Conservation (phyloP, 2,329 filamentous ascomycete genomes). For the Cylindrodendrum hubeiense region DNA sequence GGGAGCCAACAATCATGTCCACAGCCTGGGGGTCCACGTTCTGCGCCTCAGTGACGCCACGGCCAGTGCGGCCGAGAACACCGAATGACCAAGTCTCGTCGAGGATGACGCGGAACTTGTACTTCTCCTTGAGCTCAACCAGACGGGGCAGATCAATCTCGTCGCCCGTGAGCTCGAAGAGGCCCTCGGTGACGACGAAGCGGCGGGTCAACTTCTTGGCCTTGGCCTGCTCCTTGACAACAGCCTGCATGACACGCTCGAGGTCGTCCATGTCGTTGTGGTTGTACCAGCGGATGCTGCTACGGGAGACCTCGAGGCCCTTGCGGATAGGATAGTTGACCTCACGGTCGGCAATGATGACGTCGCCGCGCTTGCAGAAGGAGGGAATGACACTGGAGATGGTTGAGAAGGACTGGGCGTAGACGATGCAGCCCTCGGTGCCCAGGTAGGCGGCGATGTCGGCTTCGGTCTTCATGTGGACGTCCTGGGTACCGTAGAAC, state of each 20-base stretch:
- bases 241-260: slow-evolving; percentile 84
- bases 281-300: slow-evolving; percentile 92
- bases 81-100: slow-evolving; percentile 99
- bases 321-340: slow-evolving; percentile 96
- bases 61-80: slow-evolving; percentile 89
- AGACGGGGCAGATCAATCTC: slow-evolving; percentile 87
- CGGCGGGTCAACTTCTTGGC: slow-evolving; percentile 90
- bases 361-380: slow-evolving; percentile 96
- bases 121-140: slow-evolving; percentile 92
- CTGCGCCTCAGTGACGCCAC: slow-evolving; percentile 94
- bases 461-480: slow-evolving; percentile 96
- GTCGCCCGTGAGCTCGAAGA: slow-evolving; percentile 93
- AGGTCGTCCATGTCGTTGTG: slow-evolving; percentile 97
- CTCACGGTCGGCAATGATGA: slow-evolving; percentile 94
- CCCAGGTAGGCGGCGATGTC: slow-evolving; percentile 94
- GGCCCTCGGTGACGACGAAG: slow-evolving; percentile 95
- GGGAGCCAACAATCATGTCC: slow-evolving; percentile 96
- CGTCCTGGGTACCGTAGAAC: slow-evolving; percentile 98
- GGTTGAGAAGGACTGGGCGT: slow-evolving; percentile 95
- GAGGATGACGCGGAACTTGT: slow-evolving; percentile 97
- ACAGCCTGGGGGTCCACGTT: slow-evolving; percentile 94
- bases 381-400: slow-evolving; percentile 97
- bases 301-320: slow-evolving; percentile 92
- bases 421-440: slow-evolving; percentile 90
- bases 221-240: slow-evolving; percentile 86